These are phyloP conservation scores for Ceratonia siliqua DNA, from an alignment of 306 rosid species.

Conservation along the genomic window DNA sequence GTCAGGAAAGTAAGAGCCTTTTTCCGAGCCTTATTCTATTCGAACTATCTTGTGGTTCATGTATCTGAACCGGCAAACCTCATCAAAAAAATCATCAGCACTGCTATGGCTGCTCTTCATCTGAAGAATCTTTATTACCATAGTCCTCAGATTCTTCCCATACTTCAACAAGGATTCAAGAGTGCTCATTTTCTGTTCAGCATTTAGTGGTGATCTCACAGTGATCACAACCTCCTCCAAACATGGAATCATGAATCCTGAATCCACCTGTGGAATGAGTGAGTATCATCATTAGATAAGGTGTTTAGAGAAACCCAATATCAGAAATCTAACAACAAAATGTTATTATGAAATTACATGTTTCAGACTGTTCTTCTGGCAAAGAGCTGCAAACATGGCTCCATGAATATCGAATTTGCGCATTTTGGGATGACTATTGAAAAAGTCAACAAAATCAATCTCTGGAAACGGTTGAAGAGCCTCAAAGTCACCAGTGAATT, in stretches of 20 bases:
- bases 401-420: slow-evolving; percentile 85
- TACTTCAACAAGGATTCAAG: slow-evolving; percentile 82
- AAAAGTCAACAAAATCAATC: slow-evolving; percentile 89
- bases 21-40: slow-evolving; percentile 52
- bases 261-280: slow-evolving; percentile 63
- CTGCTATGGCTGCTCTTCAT: slow-evolving; percentile 92
- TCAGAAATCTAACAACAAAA: background rate
- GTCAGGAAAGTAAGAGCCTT: background rate
- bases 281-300: background rate
- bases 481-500: slow-evolving; percentile 86
- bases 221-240: slow-evolving; percentile 80
- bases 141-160: slow-evolving; percentile 63
- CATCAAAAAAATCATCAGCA: slow-evolving; percentile 92
- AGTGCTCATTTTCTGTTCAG: slow-evolving; percentile 91
- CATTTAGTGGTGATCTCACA: slow-evolving; percentile 88
- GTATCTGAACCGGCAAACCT: slow-evolving; percentile 75
- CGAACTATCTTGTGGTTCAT: slow-evolving; percentile 66
- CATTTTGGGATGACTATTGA: slow-evolving; percentile 81
- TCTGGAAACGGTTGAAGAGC: slow-evolving; percentile 92
- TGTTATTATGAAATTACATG: slow-evolving; percentile 52
- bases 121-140: slow-evolving; percentile 85
- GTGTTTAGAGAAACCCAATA: background rate
- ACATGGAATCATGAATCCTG: slow-evolving; percentile 72
- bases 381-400: slow-evolving; percentile 99
- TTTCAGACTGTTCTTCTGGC: slow-evolving; percentile 87